These are phyloP conservation scores for Penicillium pulvis DNA, from an alignment of 495 filamentous ascomycete species.

Conservation along the genomic window DNA sequence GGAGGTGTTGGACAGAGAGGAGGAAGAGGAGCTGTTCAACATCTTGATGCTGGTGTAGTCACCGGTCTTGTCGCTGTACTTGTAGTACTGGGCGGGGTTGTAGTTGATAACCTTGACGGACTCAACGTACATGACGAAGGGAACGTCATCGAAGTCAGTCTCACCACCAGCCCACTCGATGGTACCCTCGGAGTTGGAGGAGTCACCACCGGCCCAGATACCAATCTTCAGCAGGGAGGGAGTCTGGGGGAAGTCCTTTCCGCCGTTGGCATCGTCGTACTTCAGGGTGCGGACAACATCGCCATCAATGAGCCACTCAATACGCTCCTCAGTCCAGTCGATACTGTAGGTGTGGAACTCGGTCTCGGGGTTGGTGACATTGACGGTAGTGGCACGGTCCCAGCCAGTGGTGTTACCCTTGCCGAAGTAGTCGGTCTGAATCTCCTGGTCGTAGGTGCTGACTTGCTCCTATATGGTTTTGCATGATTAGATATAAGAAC, in stretches of 20 bases:
- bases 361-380: constrained; percentile 63
- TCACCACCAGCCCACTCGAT: constrained; percentile 79
- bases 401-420: constrained; percentile 81
- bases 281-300: constrained; percentile 70
- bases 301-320: constrained; percentile 83
- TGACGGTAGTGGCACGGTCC: constrained; percentile 66
- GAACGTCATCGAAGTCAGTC: constrained; percentile 71
- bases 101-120: constrained; percentile 49
- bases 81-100: constrained; percentile 59
- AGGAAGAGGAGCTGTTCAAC: constrained; percentile 24
- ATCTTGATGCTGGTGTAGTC: constrained; percentile 71
- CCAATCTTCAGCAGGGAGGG: constrained; percentile 88
- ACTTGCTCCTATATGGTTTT: constrained; percentile 43
- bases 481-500: not conserved
- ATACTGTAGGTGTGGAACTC: constrained; percentile 81
- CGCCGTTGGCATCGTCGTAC: constrained; percentile 60
- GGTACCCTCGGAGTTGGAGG: constrained; percentile 60
- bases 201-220: constrained; percentile 84
- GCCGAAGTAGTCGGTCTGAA: constrained; percentile 93
- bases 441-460: constrained; percentile 61
- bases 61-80: constrained; percentile 66
- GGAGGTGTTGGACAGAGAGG: constrained; percentile 7
- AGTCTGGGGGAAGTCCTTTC: constrained; percentile 83
- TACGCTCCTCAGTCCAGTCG: constrained; percentile 75
- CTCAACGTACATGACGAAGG: constrained; percentile 77